phyloP scores from a whole-genome alignment of 345 rosid species.

The Aquilaria sinensis region DNA sequence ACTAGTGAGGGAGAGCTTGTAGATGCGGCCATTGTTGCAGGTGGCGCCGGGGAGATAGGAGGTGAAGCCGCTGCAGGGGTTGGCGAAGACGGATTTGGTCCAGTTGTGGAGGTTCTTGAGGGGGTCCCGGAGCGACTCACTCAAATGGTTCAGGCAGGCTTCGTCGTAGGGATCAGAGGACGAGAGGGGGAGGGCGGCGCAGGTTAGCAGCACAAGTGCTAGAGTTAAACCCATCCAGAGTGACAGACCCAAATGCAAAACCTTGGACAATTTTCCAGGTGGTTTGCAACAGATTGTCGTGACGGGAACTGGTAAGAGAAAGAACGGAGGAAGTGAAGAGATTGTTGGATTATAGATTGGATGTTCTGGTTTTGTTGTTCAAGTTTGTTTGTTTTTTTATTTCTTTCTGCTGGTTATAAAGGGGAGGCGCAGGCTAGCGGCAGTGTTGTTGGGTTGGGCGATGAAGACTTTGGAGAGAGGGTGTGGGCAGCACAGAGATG shows the following conservation, averaged over 20 bases:
- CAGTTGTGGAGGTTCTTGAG: constrained; percentile 67
- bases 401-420: no score
- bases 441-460: no score
- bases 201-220: constrained; percentile 25
- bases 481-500: no score
- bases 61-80: constrained; percentile 68
- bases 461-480: no score
- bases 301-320: no score
- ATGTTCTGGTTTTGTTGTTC: no score
- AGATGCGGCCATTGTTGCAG: constrained; percentile 92
- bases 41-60: constrained; percentile 69
- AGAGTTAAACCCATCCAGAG: constrained; percentile 17
- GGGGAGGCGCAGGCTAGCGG: no score
- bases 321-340: no score
- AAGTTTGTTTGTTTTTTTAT: no score
- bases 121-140: constrained; percentile 61
- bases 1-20: constrained; percentile 76
- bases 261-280: no score
- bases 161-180: constrained; percentile 65
- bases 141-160: constrained; percentile 48
- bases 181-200: constrained; percentile 15
- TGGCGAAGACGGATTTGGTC: constrained; percentile 54
- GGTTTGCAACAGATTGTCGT: no score
- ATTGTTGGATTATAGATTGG: no score
- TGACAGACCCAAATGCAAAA: neutral